phyloP scores from a whole-genome alignment of 495 filamentous ascomycete genomes.

The Parathielavia appendiculata region DNA sequence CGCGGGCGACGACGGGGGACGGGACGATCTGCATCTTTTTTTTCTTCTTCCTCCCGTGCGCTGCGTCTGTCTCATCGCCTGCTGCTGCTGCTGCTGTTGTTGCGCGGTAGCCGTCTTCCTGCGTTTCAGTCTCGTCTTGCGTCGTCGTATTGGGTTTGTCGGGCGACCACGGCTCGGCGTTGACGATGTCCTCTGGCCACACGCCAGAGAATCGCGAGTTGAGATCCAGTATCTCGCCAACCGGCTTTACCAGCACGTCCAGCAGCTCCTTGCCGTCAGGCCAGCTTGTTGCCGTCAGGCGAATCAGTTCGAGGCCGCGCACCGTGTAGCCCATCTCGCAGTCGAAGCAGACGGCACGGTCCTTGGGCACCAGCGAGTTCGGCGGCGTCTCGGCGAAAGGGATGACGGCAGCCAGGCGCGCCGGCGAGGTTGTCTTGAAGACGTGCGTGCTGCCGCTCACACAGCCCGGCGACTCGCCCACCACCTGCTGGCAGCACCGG shows the following conservation, averaged over 20 bases:
- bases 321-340: conserved; percentile 98
- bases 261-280: conserved; percentile 67
- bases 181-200: conserved; percentile 62
- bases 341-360: conserved; percentile 69
- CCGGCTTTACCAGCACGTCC: conserved; percentile 79
- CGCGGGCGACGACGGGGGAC: conserved; percentile 65
- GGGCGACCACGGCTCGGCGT: conserved; percentile 57
- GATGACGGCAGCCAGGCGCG: conserved; percentile 68
- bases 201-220: conserved; percentile 89
- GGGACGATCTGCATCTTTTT: conserved; percentile 59
- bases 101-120: too few species aligned
- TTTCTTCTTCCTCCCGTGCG: neutral
- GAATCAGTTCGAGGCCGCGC: conserved; percentile 78
- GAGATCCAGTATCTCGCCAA: conserved; percentile 80
- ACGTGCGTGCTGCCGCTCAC: conserved; percentile 66
- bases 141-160: neutral
- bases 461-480: conserved; percentile 71
- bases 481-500: conserved; percentile 68
- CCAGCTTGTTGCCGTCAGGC: conserved; percentile 83
- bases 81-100: too few species aligned
- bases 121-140: neutral
- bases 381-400: conserved; percentile 74
- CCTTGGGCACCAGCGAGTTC: conserved; percentile 43
- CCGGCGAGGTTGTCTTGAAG: conserved; percentile 74
- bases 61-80: too few species aligned